These are phyloP conservation scores for Agrocybe pediades DNA, from an alignment of 768 basidiomycete species.

Conservation along the genomic window DNA sequence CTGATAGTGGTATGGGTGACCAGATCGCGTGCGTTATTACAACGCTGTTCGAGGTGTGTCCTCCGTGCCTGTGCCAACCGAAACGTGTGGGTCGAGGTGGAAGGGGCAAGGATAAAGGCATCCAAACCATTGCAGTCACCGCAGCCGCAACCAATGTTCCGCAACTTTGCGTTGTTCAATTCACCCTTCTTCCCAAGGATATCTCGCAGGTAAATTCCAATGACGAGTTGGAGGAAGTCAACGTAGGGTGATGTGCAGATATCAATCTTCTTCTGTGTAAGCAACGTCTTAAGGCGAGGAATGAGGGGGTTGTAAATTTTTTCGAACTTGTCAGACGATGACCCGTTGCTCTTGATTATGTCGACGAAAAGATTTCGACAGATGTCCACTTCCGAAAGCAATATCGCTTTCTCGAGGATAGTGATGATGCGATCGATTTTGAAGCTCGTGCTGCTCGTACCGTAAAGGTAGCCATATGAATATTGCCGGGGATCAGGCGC, in stretches of 20 bases:
- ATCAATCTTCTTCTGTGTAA: conserved; percentile 17
- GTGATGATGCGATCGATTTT: conserved; percentile 27
- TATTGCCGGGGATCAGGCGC: not conserved
- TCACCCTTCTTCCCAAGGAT: conserved; percentile 25
- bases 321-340: conserved; percentile 19
- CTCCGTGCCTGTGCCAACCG: conserved; percentile 18
- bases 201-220: conserved; percentile 29
- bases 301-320: conserved; percentile 28
- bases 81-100: conserved; percentile 15
- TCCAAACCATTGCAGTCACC: conserved; percentile 28
- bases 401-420: conserved; percentile 25
- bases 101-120: conserved; percentile 24
- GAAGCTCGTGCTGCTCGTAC: not conserved
- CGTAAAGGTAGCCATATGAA: not conserved
- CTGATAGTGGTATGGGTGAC: conserved; percentile 24
- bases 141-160: conserved; percentile 35
- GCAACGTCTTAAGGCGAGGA: conserved; percentile 21
- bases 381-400: conserved; percentile 18
- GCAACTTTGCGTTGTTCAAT: conserved; percentile 12
- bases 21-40: conserved; percentile 22
- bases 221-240: conserved; percentile 27
- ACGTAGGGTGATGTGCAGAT: conserved; percentile 27
- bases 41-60: conserved; percentile 24
- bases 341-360: conserved; percentile 18
- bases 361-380: conserved; percentile 24